Base-by-base conservation (phyloP, 78 protist genomes). In the Parvularia atlantis region DNA sequence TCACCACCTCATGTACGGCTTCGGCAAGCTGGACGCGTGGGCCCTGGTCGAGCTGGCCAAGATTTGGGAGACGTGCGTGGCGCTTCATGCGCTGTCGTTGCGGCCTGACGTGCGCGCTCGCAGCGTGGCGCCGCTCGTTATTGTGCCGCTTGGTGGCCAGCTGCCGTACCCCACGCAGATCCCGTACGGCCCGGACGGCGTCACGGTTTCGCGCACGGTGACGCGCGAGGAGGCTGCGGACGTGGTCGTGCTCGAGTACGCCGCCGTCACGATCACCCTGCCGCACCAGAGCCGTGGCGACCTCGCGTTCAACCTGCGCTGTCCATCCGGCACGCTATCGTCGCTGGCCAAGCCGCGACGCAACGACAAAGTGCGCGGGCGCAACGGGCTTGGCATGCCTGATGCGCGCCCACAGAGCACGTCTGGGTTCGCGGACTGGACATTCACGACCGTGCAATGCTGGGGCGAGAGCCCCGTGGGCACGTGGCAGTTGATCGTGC, bases 381-480 rank as follows among this genome's bases (percentile, higher is more conserved):
- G n/a, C n/a, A n/a, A n/a, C n/a, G n/a, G n/a, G n/a, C n/a, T n/a
- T 6, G 11, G 48, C 11, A 11, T 43, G 48, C 48, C 11, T 6
- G 48, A 6, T 11, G 48, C 6, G n/a, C n/a, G n/a, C n/a, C n/a
- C n/a, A n/a, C n/a, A n/a, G n/a, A n/a, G n/a, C 56, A n/a, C 26
- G 22, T 31, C 13, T 16, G 70, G 70, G 16, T 71, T 59, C 30
- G 28, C 1, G 24, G 52, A 37, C 20, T 73, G 78, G 78, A 62
- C 59, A 9, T 73, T 73, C 26, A 48, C 63, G 71, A 63, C 64
- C n/a, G 43, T 73, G 57, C 40, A 16, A 24, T 26, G 44, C n/a
- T 73, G 78, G 78, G 68, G 68, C 39, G 78, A 73, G 63, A 2
- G 1, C 7, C 67, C 69, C 33, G 0, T 20, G 0, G 77, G 77